Evolutionary conservation across 129 eudicot genomes (phyloP), one percentile per base, ranked within the genome.

Genomic region (Sambucus nigra): DNA sequence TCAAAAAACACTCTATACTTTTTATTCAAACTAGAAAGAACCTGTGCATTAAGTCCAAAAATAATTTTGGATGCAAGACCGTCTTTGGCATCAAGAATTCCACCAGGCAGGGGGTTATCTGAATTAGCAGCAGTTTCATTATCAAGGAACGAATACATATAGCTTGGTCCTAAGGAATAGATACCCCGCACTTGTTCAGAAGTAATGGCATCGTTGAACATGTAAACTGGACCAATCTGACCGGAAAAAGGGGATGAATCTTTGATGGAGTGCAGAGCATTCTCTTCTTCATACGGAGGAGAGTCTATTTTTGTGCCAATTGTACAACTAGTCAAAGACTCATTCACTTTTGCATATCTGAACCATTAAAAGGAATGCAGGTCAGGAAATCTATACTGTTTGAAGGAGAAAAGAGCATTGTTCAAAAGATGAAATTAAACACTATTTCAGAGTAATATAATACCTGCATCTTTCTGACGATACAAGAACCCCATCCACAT

Each of bases 31-130:
- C 25, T 51, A 8, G 31, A 65, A 25, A 29, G 68, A 69, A 91
- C 99, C 99, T 92, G 99, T 53, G 99, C 94, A 75, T 86, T 92
- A 51, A 92, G 80, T 79, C 99, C 99, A 41, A 92, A 77, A 15
- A 78, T 62, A 31, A 92, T 92, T 77, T 86, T 92, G 59, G 94
- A 78, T 61, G 99, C 96, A 55, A 92, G 92, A 29, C 96, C 96
- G 50, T 86, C 99, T 80, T 67, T 92, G 52, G 82, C 79, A 77
- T 86, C 91, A 66, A 92, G 88, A 53, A 92, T 72, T 68, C 91
- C 96, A 74, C 68, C 82, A 67, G 95, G 75, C 58, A 80, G 48
- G 22, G 81, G 86, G 27, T 71, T 78, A 66, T 86, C 87, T 29
- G 74, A 73, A 72, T 70, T 65, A 61, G 72, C 60, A 35, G 80